Evolutionary conservation across 1,284 basidiomycete genomes (phyloP).

Genomic region (Sanguinoderma infundibulare): DNA sequence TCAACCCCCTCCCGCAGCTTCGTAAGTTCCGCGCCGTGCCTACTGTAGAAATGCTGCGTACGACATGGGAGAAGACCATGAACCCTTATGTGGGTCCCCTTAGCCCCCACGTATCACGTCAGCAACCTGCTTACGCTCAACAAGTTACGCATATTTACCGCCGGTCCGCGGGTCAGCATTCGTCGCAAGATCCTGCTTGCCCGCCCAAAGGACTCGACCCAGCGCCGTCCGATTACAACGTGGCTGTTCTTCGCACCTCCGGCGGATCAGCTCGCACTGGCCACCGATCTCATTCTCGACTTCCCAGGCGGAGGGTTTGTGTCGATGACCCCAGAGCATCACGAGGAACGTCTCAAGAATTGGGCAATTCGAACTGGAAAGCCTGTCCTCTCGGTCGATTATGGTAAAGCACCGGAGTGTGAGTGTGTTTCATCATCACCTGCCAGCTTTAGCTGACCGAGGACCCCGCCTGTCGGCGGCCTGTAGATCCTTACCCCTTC

Average conservation of each 20-base stretch:
- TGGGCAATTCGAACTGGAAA: slow-evolving; percentile 85
- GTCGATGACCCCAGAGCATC: slow-evolving; percentile 93
- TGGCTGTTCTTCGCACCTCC: slow-evolving; percentile 86
- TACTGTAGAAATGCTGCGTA: slow-evolving; percentile 93
- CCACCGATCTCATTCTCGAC: slow-evolving; percentile 87
- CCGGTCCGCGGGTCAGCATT: slow-evolving; percentile 65
- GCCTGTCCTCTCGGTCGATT: slow-evolving; percentile 89
- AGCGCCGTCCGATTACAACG: slow-evolving; percentile 81
- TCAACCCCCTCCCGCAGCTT: slow-evolving; percentile 54
- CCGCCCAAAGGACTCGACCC: slow-evolving; percentile 77
- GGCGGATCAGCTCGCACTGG: slow-evolving; percentile 66
- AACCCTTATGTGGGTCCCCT: slow-evolving; percentile 80
- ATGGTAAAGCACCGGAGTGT: slow-evolving; percentile 97
- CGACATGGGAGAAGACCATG: slow-evolving; percentile 95
- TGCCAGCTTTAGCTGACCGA: slow-evolving; percentile 6
- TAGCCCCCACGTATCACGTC: slow-evolving; percentile 11
- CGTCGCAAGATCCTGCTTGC: slow-evolving; percentile 81
- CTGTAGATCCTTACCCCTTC: slow-evolving; percentile 89
- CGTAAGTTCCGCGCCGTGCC: slow-evolving; percentile 90
- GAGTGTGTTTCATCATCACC: slow-evolving; percentile 34
- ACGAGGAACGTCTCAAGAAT: slow-evolving; percentile 89
- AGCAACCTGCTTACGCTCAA: slow-evolving; percentile 8
- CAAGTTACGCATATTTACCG: slow-evolving; percentile 73
- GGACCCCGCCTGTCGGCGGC: not conserved
- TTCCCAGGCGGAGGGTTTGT: slow-evolving; percentile 97